Percentiles rank a stretch among this genome's conserved stretches.
Conservation (phyloP, 306 rosid species). For the Styphnolobium japonicum region DNA sequence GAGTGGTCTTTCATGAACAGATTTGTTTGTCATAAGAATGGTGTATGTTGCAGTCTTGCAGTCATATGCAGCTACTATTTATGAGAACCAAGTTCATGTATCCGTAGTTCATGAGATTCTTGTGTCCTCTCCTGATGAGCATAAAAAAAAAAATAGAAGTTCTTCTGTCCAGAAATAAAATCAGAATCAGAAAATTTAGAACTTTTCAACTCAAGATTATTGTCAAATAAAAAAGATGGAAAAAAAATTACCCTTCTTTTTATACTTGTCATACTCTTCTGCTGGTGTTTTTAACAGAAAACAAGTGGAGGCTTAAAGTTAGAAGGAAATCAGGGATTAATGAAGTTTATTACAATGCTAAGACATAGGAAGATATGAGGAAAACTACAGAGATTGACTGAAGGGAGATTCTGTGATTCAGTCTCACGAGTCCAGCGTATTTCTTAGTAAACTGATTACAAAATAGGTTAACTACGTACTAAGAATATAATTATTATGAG, state of each 20-base stretch:
- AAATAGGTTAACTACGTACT: not conserved
- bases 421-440: not conserved
- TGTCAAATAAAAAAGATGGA: not conserved
- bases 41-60: not conserved
- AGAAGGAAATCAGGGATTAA: not conserved
- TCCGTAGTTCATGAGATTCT: not conserved
- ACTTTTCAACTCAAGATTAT: not conserved
- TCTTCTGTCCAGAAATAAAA: not conserved
- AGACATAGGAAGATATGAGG: not conserved
- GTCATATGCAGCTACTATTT: not conserved
- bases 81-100: not conserved
- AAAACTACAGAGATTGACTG: not conserved
- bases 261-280: not conserved
- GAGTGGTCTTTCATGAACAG: not conserved
- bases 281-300: not conserved
- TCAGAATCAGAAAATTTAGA: not conserved
- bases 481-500: not conserved
- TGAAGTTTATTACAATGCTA: not conserved
- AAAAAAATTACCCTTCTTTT: not conserved
- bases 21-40: not conserved
- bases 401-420: not conserved
- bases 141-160: not conserved
- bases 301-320: not conserved
- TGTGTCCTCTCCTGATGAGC: not conserved
- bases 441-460: not conserved